Percentiles rank a stretch among this genome's conserved stretches.
Conservation (phyloP, 805 yeast genomes). For the Sugiyamaella valdiviana region DNA sequence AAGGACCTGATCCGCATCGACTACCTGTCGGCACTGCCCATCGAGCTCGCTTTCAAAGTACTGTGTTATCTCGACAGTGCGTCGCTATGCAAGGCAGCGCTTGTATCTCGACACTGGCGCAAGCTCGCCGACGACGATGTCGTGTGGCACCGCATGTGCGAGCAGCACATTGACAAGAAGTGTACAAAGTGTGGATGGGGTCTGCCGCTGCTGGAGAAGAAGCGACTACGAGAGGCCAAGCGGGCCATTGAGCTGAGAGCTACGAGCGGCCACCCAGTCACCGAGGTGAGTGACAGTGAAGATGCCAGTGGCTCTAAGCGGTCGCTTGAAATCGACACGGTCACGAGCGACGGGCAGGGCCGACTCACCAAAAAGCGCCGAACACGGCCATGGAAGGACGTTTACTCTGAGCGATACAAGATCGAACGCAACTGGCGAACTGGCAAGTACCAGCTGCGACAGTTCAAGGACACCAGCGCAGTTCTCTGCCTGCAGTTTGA, state of each 20-base stretch:
- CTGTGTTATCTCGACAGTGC: constrained; percentile 86
- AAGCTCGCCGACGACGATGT: constrained; percentile 88
- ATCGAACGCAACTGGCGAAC: constrained; percentile 94
- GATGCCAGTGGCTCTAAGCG: no score
- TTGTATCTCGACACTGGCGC: constrained; percentile 84
- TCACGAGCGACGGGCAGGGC: neutral
- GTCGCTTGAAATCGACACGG: neutral
- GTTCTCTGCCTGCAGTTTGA: constrained; percentile 83
- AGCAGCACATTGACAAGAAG: constrained; percentile 94
- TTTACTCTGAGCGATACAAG: constrained; percentile 81
- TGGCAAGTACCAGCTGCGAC: constrained; percentile 59
- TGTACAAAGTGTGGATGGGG: constrained; percentile 99
- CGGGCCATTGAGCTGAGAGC: constrained; percentile 28
- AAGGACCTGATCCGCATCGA: constrained; percentile 78
- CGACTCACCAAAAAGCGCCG: constrained; percentile 23
- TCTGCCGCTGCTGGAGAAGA: constrained; percentile 86
- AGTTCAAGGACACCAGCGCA: constrained; percentile 75
- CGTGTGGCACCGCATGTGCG: constrained; percentile 98
- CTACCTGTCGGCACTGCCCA: constrained; percentile 77
- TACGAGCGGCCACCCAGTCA: constrained; percentile 4
- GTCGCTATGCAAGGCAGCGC: constrained; percentile 90
- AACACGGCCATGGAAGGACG: constrained; percentile 92
- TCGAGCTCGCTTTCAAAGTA: constrained; percentile 77
- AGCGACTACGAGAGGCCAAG: constrained; percentile 31
- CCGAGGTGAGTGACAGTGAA: no score